Evolutionary conservation across 306 rosid species (phyloP).

Genomic region (Begonia peltatifolia): DNA sequence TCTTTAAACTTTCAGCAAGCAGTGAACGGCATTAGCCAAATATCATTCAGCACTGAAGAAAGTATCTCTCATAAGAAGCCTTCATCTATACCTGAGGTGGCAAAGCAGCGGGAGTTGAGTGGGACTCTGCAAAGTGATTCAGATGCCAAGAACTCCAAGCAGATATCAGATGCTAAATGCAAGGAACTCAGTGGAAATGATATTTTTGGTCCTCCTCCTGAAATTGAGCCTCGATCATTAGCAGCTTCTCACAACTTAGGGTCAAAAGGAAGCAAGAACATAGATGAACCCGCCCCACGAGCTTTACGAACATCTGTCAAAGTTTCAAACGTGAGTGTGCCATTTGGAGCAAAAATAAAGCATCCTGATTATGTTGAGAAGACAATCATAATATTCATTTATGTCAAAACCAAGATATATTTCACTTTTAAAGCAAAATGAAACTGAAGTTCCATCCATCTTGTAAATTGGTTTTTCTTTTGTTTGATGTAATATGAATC

Average conservation of each 20-base stretch:
- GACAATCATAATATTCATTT: too few relatives aligned
- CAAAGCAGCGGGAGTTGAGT: constrained; percentile 89
- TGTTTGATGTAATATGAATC: neutral
- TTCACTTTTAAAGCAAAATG: too few relatives aligned
- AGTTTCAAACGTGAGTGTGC: constrained; percentile 78
- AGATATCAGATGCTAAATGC: constrained; percentile 51
- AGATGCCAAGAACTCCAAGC: constrained; percentile 37
- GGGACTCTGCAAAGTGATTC: constrained; percentile 49
- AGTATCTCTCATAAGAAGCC: constrained; percentile 53
- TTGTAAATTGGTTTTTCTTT: neutral
- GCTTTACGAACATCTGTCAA: constrained; percentile 61
- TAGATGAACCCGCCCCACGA: constrained; percentile 35
- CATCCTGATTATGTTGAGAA: too few relatives aligned
- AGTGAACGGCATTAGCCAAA: constrained; percentile 57
- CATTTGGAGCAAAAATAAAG: neutral
- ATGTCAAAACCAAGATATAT: too few relatives aligned
- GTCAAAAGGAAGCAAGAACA: constrained; percentile 28
- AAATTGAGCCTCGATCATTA: constrained; percentile 36
- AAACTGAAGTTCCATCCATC: too few relatives aligned
- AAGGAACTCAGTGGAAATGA: constrained; percentile 77
- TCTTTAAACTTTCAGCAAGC: constrained; percentile 35
- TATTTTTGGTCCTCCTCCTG: constrained; percentile 76
- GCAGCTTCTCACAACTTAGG: constrained; percentile 32
- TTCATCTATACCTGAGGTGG: constrained; percentile 54
- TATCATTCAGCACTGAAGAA: constrained; percentile 60